A percentile compares a stretch with the other conserved stretches of the same genome.
Evolutionary conservation across 2,329 filamentous ascomycete genomes (phyloP).

Genomic region (Talaromyces sp.): DNA sequence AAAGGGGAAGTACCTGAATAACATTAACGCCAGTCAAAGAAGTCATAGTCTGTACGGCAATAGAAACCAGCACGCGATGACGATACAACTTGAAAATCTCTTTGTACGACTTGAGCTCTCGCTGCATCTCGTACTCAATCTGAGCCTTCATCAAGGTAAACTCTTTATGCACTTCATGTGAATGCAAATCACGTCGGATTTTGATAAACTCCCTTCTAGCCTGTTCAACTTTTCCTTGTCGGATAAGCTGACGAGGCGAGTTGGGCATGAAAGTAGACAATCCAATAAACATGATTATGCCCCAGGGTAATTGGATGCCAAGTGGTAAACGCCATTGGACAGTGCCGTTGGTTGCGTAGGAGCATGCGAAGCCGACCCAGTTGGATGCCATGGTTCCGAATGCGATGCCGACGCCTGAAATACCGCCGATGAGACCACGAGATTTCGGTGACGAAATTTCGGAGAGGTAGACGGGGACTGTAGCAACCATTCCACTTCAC

Average conservation of each 20-base stretch:
- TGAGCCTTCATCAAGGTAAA: slow-evolving; percentile 54
- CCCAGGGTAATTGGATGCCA: slow-evolving; percentile 56
- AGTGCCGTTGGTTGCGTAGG: slow-evolving; percentile 52
- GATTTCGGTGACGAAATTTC: slow-evolving; percentile 51
- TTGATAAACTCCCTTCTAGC: slow-evolving; percentile 49
- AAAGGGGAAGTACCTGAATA: slow-evolving; percentile 42
- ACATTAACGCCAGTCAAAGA: slow-evolving; percentile 57
- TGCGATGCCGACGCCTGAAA: slow-evolving; percentile 54
- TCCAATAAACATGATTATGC: slow-evolving; percentile 53
- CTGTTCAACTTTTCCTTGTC: slow-evolving; percentile 48
- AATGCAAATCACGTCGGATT: slow-evolving; percentile 47
- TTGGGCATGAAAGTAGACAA: slow-evolving; percentile 56
- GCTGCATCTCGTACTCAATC: slow-evolving; percentile 57
- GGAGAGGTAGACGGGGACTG: slow-evolving; percentile 55
- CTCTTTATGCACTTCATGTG: slow-evolving; percentile 48
- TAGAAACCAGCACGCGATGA: slow-evolving; percentile 52
- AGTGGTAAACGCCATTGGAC: slow-evolving; percentile 56
- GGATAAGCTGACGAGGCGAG: slow-evolving; percentile 54
- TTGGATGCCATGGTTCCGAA: slow-evolving; percentile 57
- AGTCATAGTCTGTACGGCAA: slow-evolving; percentile 58
- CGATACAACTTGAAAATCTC: slow-evolving; percentile 54
- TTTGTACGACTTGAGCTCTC: slow-evolving; percentile 51
- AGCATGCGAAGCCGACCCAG: slow-evolving; percentile 57
- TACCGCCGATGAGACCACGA: slow-evolving; percentile 54
- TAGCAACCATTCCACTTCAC: slow-evolving; percentile 48